These are phyloP conservation scores for Samsoniella hepiali DNA, from an alignment of 2,329 filamentous ascomycete genomes.

Conservation along the genomic window DNA sequence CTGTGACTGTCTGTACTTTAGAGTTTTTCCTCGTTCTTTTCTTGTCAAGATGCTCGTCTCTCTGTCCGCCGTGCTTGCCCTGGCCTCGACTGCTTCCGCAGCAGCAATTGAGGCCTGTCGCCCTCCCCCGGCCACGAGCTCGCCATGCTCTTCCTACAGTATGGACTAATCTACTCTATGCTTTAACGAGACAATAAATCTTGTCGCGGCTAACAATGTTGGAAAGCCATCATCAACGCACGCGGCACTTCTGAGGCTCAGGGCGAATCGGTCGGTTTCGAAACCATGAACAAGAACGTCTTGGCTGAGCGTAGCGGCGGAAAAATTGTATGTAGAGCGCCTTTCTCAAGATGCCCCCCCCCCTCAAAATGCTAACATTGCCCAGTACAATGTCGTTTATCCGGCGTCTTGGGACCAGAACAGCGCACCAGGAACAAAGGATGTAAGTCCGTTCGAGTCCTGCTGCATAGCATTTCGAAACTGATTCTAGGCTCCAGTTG, in stretches of 20 bases:
- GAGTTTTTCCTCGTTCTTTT: background rate
- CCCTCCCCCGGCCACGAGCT: background rate
- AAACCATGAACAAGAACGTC: slow-evolving; percentile 18
- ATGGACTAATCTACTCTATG: background rate
- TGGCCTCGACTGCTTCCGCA: slow-evolving; percentile 8
- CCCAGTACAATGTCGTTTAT: slow-evolving; percentile 19
- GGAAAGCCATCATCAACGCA: slow-evolving; percentile 18
- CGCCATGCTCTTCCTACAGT: slow-evolving; percentile 16
- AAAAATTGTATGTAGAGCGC: slow-evolving; percentile 5
- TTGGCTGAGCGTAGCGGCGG: background rate
- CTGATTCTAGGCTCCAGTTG: background rate
- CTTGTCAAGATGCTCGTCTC: background rate
- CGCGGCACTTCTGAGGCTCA: slow-evolving; percentile 18
- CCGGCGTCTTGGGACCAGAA: slow-evolving; percentile 13
- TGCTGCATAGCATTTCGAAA: background rate
- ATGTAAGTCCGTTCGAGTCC: slow-evolving; percentile 2
- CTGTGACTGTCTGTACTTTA: background rate
- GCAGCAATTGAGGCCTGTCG: background rate
- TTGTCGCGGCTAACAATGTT: background rate
- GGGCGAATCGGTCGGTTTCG: slow-evolving; percentile 16
- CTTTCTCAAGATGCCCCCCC: background rate
- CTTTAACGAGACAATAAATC: background rate
- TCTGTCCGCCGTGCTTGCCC: background rate
- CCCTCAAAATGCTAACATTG: background rate
- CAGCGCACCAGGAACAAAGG: slow-evolving; percentile 7